These are phyloP conservation scores for Eustoma russellianum DNA, from an alignment of 257 asterid species.

Conservation along the genomic window DNA sequence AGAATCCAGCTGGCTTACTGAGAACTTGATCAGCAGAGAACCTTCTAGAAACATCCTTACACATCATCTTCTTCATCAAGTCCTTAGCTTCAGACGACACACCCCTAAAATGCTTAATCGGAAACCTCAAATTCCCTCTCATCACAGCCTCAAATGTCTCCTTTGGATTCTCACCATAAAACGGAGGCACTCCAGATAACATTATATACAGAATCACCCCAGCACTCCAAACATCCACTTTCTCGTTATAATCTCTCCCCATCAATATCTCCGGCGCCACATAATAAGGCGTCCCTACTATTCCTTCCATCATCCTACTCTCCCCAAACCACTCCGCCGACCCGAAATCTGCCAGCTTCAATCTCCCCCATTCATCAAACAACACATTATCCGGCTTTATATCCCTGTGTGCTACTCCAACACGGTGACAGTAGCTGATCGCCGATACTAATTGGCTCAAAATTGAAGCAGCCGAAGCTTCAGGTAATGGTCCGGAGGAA, in stretches of 20 bases:
- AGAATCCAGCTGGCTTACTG: slow-evolving; percentile 32
- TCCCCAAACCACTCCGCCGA: slow-evolving; percentile 75
- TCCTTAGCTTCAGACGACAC: slow-evolving; percentile 75
- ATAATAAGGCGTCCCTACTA: slow-evolving; percentile 90
- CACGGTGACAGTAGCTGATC: slow-evolving; percentile 48
- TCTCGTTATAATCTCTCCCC: slow-evolving; percentile 64
- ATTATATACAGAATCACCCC: slow-evolving; percentile 73
- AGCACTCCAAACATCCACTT: slow-evolving; percentile 89
- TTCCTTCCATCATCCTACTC: slow-evolving; percentile 39
- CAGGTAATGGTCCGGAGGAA: slow-evolving; percentile 33
- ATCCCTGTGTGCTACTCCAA: slow-evolving; percentile 73
- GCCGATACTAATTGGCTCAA: slow-evolving; percentile 43
- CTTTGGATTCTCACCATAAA: slow-evolving; percentile 59
- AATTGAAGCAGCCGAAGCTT: slow-evolving; percentile 45
- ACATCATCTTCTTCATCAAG: slow-evolving; percentile 75
- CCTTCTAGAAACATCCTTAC: slow-evolving; percentile 47
- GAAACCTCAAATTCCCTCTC: slow-evolving; percentile 67
- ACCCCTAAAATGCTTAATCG: slow-evolving; percentile 43
- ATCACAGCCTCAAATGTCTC: slow-evolving; percentile 76
- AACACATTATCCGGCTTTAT: slow-evolving; percentile 78
- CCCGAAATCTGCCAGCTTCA: slow-evolving; percentile 81
- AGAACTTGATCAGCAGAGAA: slow-evolving; percentile 79
- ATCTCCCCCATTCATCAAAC: slow-evolving; percentile 46
- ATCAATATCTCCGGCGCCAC: slow-evolving; percentile 83
- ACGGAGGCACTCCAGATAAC: slow-evolving; percentile 88